Evolutionary conservation across 257 asterid species (phyloP), one percentile per base, ranked within the genome.

Genomic region (Linderniella brevidens): DNA sequence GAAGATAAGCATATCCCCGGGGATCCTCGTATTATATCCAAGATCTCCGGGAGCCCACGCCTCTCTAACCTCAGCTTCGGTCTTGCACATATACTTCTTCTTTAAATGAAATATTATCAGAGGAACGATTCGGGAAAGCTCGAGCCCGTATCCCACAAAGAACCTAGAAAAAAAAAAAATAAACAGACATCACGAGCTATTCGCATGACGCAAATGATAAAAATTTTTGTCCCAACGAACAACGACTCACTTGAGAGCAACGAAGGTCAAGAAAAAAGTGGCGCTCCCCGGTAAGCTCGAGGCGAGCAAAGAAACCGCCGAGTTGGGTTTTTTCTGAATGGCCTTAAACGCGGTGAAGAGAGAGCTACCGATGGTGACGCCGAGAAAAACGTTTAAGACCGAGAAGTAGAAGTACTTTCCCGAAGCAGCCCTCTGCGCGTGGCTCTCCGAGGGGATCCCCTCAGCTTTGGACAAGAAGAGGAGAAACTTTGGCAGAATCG

Each of bases 31-130:
- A 8, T 79, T 75, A 53, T 88, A 84, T 50, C 71, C 69, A 41
- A 88, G 82, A 70, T 79, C 86, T 4, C 86, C 87, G 8, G 98
- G 98, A 18, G 74, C 66, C 98, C 98, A 88, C 15, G 98, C 96
- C 56, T 64, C 93, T 63, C 64, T 88, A 8, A 78, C 37, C 58
- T 88, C 96, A 1, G 68, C 82, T 52, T 88, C 94, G 13, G 80
- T 80, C 67, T 88, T 88, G 59, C 98, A 88, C 19, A 88, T 38
- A 61, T 72, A 88, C 71, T 64, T 88, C 70, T 60, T 76, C 82
- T 88, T 84, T n/a, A 88, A 58, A 61, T 80, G 92, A 53, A 38
- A 88, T 32, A 81, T 68, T 62, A 88, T 70, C 5, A 88, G 49
- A 35, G 98, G 96, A 67, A 88, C 66, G 39, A 88, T 37, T 18